Evolutionary conservation across 345 rosid genomes (phyloP).

Genomic region (Salix purpurea): DNA sequence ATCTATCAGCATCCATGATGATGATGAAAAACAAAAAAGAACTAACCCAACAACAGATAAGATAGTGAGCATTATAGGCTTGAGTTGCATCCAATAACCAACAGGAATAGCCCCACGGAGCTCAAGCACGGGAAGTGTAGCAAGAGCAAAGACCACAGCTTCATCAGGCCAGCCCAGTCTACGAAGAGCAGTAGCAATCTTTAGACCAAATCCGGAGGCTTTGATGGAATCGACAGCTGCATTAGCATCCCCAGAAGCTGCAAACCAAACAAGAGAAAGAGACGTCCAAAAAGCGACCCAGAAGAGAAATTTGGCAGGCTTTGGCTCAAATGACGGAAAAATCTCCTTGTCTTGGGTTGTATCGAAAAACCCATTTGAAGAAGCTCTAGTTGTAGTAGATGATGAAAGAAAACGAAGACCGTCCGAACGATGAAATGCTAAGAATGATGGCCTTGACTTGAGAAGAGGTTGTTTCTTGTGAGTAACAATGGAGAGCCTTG

Average conservation of each 20-base stretch:
- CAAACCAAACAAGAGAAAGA: conserved; percentile 70
- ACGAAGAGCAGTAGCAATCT: conserved; percentile 57
- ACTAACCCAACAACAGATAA: conserved; percentile 75
- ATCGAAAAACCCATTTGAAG: conserved; percentile 32
- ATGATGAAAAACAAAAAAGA: conserved; percentile 4
- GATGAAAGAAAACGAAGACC: conserved; percentile 14
- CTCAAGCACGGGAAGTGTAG: conserved; percentile 85
- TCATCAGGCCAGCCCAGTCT: conserved; percentile 78
- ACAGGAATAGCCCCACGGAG: conserved; percentile 97
- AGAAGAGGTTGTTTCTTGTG: not conserved
- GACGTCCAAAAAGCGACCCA: conserved; percentile 76
- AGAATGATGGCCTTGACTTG: conserved; percentile 17
- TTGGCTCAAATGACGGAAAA: conserved; percentile 34
- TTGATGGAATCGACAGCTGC: conserved; percentile 78
- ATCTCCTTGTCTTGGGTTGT: conserved; percentile 27
- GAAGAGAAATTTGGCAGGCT: conserved; percentile 42
- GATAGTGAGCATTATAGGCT: conserved; percentile 50
- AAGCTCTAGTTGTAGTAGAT: conserved; percentile 12
- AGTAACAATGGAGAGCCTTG: conserved; percentile 6
- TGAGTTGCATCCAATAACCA: conserved; percentile 95
- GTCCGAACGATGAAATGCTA: conserved; percentile 11
- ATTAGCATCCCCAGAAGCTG: conserved; percentile 69
- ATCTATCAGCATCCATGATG: not conserved
- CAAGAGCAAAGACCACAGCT: conserved; percentile 81
- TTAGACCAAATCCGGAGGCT: conserved; percentile 75